phyloP scores from a whole-genome alignment of 2,329 filamentous ascomycete genomes.

The Celoporthe dispersa region DNA sequence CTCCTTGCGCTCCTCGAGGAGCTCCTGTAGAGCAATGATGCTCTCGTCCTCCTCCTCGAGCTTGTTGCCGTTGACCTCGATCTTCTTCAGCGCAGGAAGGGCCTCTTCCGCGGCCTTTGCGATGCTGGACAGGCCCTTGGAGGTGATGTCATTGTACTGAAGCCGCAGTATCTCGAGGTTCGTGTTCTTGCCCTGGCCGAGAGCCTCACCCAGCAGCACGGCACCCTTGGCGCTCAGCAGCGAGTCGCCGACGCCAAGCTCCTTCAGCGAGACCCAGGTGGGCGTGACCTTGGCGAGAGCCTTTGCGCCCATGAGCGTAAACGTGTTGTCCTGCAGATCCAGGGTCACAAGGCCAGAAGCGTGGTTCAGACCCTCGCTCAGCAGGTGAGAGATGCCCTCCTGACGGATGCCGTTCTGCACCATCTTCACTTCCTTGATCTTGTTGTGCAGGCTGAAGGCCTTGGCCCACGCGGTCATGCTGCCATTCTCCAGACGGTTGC shows the following conservation, averaged over 20 bases:
- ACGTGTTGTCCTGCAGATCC: slow-evolving; percentile 97
- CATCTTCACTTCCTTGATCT: slow-evolving; percentile 90
- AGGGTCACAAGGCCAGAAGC: slow-evolving; percentile 72
- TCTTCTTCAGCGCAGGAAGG: slow-evolving; percentile 77
- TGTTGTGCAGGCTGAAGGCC: slow-evolving; percentile 80
- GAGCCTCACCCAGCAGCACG: slow-evolving; percentile 71
- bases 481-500: slow-evolving; percentile 93
- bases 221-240: slow-evolving; percentile 79
- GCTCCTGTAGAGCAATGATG: slow-evolving; percentile 68
- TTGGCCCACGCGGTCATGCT: slow-evolving; percentile 96
- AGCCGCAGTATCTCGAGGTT: slow-evolving; percentile 81
- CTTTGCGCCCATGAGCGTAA: slow-evolving; percentile 78
- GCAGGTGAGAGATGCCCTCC: slow-evolving; percentile 83
- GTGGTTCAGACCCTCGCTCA: slow-evolving; percentile 77
- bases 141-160: slow-evolving; percentile 93
- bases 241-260: slow-evolving; percentile 89
- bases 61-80: slow-evolving; percentile 96
- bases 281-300: slow-evolving; percentile 77
- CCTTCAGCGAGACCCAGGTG: slow-evolving; percentile 75
- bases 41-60: slow-evolving; percentile 84
- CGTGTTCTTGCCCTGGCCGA: slow-evolving; percentile 75
- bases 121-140: slow-evolving; percentile 73
- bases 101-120: slow-evolving; percentile 67
- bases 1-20: slow-evolving; percentile 80
- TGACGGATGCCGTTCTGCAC: slow-evolving; percentile 97